Percentiles rank a stretch among this genome's conserved stretches.
Evolutionary conservation across 495 filamentous ascomycete genomes (phyloP).

Genomic region (Rostrohypoxylon terebratum): DNA sequence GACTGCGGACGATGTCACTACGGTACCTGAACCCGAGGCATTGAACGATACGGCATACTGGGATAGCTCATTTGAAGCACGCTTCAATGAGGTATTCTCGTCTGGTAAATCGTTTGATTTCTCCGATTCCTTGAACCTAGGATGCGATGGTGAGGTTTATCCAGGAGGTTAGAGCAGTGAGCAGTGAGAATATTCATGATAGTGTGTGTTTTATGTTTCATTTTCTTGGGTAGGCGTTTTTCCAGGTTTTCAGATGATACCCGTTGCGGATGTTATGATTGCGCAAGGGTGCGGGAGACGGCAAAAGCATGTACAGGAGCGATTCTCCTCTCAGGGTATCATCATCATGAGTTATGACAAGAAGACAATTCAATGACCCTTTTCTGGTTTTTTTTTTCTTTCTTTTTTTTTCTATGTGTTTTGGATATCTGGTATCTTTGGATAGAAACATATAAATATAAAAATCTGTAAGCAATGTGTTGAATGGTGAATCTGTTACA

Average conservation of each 20-base stretch:
- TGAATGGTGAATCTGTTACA: not conserved
- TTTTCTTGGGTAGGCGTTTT: not conserved
- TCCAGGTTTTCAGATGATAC: not conserved
- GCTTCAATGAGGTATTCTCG: conserved; percentile 13
- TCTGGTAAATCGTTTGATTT: not conserved
- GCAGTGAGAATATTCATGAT: not conserved
- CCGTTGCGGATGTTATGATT: not conserved
- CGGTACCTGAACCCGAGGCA: not conserved
- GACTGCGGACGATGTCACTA: not conserved
- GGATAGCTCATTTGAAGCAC: conserved; percentile 10
- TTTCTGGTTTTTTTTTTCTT: not conserved
- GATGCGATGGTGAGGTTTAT: not conserved
- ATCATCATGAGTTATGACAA: conserved; percentile 17
- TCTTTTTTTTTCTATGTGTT: not conserved
- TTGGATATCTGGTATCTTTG: not conserved
- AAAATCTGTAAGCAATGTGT: not conserved
- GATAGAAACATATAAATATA: not conserved
- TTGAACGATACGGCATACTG: not conserved
- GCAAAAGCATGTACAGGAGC: not conserved
- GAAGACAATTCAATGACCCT: not conserved
- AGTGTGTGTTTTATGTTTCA: not conserved
- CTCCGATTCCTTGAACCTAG: not conserved
- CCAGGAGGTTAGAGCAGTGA: conserved; percentile 4
- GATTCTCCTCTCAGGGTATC: conserved; percentile 6
- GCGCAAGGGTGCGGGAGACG: not conserved